Conservation (phyloP, 1,284 basidiomycete genomes). For the Malassezia pachydermatis region DNA sequence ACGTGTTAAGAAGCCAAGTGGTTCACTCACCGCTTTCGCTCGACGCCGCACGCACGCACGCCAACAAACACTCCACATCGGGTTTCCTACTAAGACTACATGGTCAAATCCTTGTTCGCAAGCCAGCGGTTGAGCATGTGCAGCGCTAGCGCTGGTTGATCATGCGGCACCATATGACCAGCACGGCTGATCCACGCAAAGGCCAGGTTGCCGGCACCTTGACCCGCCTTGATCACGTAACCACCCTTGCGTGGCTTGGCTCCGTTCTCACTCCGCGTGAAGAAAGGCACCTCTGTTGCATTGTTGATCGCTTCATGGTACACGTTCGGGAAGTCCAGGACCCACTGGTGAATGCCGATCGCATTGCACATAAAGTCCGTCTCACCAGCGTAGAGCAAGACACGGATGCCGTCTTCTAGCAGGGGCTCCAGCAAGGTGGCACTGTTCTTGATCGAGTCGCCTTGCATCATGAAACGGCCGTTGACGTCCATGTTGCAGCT, state of each 20-base stretch:
- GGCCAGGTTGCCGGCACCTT: slow-evolving; percentile 36
- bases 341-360: slow-evolving; percentile 43
- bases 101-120: slow-evolving; percentile 47
- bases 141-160: slow-evolving; percentile 66
- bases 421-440: slow-evolving; percentile 64
- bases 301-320: slow-evolving; percentile 34
- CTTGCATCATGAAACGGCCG: slow-evolving; percentile 61
- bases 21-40: too few relatives aligned
- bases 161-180: slow-evolving; percentile 55
- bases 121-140: slow-evolving; percentile 56
- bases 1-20: too few relatives aligned
- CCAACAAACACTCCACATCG: background rate
- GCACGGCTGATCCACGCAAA: slow-evolving; percentile 29
- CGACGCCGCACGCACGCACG: too few relatives aligned
- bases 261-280: slow-evolving; percentile 21
- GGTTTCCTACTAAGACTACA: background rate
- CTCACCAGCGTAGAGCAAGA: slow-evolving; percentile 73
- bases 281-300: slow-evolving; percentile 21
- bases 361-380: slow-evolving; percentile 60
- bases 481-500: slow-evolving; percentile 55
- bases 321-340: slow-evolving; percentile 29
- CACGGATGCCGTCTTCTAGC: slow-evolving; percentile 62
- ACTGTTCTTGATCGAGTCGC: slow-evolving; percentile 68
- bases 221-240: slow-evolving; percentile 30
- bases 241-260: slow-evolving; percentile 30